A percentile compares a stretch with the other conserved stretches of the same genome.
These are phyloP conservation scores for Brassica rapa DNA, from an alignment of 345 rosid genomes.

Conservation along the genomic window DNA sequence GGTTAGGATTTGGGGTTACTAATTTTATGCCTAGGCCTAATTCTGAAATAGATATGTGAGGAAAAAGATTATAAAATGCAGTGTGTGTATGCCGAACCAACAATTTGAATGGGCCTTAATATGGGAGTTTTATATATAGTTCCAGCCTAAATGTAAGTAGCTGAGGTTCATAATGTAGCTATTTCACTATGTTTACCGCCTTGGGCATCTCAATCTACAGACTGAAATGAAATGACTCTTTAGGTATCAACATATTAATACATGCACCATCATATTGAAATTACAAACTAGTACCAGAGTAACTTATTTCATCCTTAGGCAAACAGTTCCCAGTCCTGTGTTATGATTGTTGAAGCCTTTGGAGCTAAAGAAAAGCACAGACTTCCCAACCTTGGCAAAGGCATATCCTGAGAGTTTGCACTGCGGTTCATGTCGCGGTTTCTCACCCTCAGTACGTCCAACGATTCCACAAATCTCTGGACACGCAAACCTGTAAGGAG, in stretches of 20 bases:
- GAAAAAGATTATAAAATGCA: background rate
- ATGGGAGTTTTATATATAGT: background rate
- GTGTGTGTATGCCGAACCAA: background rate
- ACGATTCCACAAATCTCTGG: conserved; percentile 45
- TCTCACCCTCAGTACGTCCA: conserved; percentile 48
- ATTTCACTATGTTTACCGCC: background rate
- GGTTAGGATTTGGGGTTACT: too few species aligned
- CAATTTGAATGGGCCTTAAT: background rate
- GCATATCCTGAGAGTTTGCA: conserved; percentile 34
- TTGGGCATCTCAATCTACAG: conserved; percentile 14
- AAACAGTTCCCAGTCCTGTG: conserved; percentile 53
- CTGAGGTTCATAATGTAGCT: conserved; percentile 16
- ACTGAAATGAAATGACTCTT: conserved; percentile 20
- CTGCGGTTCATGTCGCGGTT: conserved; percentile 34
- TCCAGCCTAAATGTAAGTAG: conserved; percentile 11
- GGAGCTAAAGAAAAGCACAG: conserved; percentile 34
- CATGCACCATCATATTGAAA: background rate
- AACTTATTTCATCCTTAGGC: conserved; percentile 37
- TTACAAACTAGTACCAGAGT: background rate
- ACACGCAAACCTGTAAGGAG: conserved; percentile 44
- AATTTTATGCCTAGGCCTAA: too few species aligned
- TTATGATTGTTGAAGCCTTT: conserved; percentile 44
- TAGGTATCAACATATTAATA: background rate
- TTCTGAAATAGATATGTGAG: background rate
- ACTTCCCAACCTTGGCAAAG: conserved; percentile 44